Conservation (phyloP, 2,329 filamentous ascomycete species). For the Alternaria sp. region DNA sequence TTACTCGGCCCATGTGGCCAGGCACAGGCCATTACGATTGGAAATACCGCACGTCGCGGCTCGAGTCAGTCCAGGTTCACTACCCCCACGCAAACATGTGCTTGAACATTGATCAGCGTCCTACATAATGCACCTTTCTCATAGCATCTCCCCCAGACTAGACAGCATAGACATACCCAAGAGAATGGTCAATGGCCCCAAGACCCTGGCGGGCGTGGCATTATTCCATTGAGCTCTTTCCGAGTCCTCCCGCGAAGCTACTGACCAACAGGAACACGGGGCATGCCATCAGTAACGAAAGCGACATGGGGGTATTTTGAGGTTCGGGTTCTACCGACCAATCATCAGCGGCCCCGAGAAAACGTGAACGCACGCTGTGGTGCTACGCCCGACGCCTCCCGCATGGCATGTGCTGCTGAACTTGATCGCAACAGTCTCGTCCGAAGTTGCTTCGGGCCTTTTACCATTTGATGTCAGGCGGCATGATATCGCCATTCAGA, state of each 20-base stretch:
- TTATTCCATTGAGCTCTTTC: conserved; percentile 7
- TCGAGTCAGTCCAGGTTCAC: conserved; percentile 6
- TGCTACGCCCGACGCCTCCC: conserved; percentile 23
- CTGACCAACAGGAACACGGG: conserved; percentile 15
- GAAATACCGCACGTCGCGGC: background rate
- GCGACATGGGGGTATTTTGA: conserved; percentile 23
- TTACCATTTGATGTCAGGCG: conserved; percentile 25
- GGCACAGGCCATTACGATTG: conserved; percentile 6
- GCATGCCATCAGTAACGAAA: conserved; percentile 21
- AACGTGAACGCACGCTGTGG: conserved; percentile 33
- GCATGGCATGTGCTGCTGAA: conserved; percentile 28
- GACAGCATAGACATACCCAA: conserved; percentile 18
- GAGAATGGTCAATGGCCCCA: conserved; percentile 26
- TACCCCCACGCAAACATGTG: conserved; percentile 15
- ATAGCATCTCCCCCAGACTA: conserved; percentile 15
- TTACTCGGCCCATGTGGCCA: background rate
- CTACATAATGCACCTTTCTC: background rate
- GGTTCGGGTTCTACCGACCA: conserved; percentile 15
- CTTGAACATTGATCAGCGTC: conserved; percentile 6
- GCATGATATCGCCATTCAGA: conserved; percentile 18
- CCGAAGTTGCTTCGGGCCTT: conserved; percentile 12
- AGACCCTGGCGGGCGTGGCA: conserved; percentile 21
- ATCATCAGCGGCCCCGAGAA: conserved; percentile 22
- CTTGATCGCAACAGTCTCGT: conserved; percentile 19
- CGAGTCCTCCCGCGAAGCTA: conserved; percentile 2